phyloP scores from a whole-genome alignment of 2,329 filamentous ascomycete species.

The Neospermospora avenae region DNA sequence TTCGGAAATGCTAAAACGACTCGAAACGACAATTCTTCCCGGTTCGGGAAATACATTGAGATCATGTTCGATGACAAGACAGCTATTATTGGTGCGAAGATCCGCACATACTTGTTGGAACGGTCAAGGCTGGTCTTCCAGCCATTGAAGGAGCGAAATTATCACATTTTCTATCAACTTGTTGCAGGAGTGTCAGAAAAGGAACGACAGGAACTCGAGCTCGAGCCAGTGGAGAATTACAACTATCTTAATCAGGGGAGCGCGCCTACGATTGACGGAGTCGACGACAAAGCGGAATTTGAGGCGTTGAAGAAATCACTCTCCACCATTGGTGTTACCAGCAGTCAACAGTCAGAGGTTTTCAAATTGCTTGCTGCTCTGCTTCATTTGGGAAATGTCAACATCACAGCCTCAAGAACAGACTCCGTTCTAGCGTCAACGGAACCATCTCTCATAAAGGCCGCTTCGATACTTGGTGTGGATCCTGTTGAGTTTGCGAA shows the following conservation, averaged over 20 bases:
- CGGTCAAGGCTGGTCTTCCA: slow-evolving; percentile 96
- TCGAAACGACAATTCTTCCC: slow-evolving; percentile 96
- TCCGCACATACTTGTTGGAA: slow-evolving; percentile 92
- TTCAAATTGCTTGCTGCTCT: slow-evolving; percentile 89
- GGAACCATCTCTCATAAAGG: slow-evolving; percentile 78
- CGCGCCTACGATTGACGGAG: slow-evolving; percentile 84
- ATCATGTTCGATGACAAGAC: slow-evolving; percentile 97
- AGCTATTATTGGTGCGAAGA: slow-evolving; percentile 97
- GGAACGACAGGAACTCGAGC: slow-evolving; percentile 73
- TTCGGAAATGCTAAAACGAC: slow-evolving; percentile 99
- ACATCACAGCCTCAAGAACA: slow-evolving; percentile 85
- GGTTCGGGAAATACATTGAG: slow-evolving; percentile 99
- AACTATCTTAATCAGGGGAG: slow-evolving; percentile 96
- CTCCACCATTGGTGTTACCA: slow-evolving; percentile 78
- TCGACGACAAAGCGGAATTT: slow-evolving; percentile 95
- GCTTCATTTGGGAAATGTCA: slow-evolving; percentile 92
- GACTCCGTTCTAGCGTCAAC: slow-evolving; percentile 79
- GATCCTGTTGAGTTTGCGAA: slow-evolving; percentile 83
- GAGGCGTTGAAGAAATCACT: slow-evolving; percentile 83
- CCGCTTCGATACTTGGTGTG: slow-evolving; percentile 83
- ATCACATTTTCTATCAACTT: slow-evolving; percentile 98
- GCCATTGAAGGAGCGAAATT: slow-evolving; percentile 95
- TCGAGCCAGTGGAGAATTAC: slow-evolving; percentile 84
- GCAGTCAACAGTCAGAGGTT: slow-evolving; percentile 73
- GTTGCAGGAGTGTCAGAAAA: slow-evolving; percentile 85